A percentile compares a stretch with the other conserved stretches of the same genome.
phyloP scores from a whole-genome alignment of 139 green algal species.

The Chlorella sorokiniana region DNA sequence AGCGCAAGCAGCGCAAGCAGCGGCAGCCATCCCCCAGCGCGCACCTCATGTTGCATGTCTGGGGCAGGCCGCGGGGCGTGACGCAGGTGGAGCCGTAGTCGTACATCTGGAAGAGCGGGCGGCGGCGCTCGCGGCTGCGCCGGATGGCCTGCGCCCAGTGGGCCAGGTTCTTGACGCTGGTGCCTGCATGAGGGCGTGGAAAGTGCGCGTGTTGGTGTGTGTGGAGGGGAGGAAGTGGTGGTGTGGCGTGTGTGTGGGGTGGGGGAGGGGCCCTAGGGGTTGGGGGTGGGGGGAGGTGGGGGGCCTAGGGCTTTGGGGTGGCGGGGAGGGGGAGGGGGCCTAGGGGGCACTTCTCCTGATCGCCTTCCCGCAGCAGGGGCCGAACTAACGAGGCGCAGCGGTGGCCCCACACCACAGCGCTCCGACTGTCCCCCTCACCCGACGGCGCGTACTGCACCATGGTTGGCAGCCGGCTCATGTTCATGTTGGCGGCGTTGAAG shows the following conservation, averaged over 20 bases:
- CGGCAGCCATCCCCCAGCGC: slow-evolving; percentile 26
- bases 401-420: background rate
- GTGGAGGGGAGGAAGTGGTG: too few relatives aligned
- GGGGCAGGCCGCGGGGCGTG: background rate
- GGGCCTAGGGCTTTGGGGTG: too few relatives aligned
- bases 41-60: slow-evolving; percentile 39
- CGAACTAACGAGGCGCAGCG: too few relatives aligned
- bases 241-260: background rate
- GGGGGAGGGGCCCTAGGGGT: too few relatives aligned
- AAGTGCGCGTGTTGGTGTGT: too few relatives aligned
- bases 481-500: slow-evolving; percentile 63
- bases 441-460: slow-evolving; percentile 55
- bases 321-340: too few relatives aligned
- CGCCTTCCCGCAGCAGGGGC: too few relatives aligned
- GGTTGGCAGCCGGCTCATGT: slow-evolving; percentile 44
- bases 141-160: slow-evolving; percentile 45
- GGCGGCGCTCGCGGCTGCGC: background rate
- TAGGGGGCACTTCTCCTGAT: too few relatives aligned
- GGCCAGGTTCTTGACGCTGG: slow-evolving; percentile 39
- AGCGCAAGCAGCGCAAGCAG: background rate
- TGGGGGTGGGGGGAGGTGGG: too few relatives aligned
- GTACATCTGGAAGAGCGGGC: slow-evolving; percentile 31
- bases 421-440: background rate
- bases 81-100: slow-evolving; percentile 35
- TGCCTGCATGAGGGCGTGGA: slow-evolving; percentile 30